These are phyloP conservation scores for Pyrus communis DNA, from an alignment of 306 rosid genomes.

Conservation along the genomic window DNA sequence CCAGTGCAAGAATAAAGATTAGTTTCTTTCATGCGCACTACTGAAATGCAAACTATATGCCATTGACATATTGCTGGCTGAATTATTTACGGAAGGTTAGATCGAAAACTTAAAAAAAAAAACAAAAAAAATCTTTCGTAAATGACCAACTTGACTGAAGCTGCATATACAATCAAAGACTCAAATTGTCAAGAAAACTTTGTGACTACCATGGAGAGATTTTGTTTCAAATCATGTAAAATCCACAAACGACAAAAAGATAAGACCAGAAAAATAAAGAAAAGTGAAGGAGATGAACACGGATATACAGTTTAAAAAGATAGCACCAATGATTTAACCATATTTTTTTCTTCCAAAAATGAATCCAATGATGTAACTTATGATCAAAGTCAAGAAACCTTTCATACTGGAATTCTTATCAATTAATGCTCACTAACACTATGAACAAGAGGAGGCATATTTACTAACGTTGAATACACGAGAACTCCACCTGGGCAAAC, in stretches of 20 bases:
- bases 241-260: neutral
- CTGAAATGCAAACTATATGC: no score
- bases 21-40: neutral
- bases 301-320: neutral
- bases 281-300: neutral
- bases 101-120: no score
- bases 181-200: no score
- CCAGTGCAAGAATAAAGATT: neutral
- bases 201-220: no score
- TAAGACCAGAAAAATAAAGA: neutral
- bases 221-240: no score
- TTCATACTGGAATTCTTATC: no score
- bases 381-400: neutral
- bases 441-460: slow-evolving; percentile 15
- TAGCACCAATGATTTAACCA: neutral
- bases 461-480: slow-evolving; percentile 88
- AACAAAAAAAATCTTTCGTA: no score
- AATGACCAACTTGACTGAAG: no score
- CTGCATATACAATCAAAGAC: no score
- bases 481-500: slow-evolving; percentile 74
- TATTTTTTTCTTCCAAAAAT: no score
- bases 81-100: no score
- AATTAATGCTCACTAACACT: neutral
- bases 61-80: no score
- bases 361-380: neutral